Percentiles rank a stretch among this genome's conserved stretches.
Conservation (phyloP, 2,329 filamentous ascomycete genomes). For the Fusarium sp. region DNA sequence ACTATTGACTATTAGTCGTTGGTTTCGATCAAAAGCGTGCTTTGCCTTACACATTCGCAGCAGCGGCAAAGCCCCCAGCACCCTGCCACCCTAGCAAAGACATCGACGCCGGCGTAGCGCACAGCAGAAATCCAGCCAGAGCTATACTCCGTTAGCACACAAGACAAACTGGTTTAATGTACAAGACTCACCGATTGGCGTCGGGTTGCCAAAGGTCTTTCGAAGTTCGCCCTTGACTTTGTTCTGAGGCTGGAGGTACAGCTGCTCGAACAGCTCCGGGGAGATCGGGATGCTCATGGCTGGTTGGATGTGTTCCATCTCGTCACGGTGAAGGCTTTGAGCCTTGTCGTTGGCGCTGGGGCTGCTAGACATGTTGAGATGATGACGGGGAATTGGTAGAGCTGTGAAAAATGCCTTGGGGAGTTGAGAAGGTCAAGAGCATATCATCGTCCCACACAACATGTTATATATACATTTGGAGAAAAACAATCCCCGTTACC, state of each 20-base stretch:
- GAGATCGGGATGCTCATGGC: constrained; percentile 62
- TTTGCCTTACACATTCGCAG: constrained; percentile 49
- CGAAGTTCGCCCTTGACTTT: constrained; percentile 61
- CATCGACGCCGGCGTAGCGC: constrained; percentile 51
- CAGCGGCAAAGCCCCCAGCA: constrained; percentile 49
- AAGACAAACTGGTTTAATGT: fast-evolving
- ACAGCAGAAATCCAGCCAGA: constrained; percentile 50
- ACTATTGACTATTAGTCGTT: neutral
- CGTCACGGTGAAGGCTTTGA: constrained; percentile 29
- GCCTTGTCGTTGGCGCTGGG: constrained; percentile 25
- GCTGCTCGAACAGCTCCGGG: constrained; percentile 66
- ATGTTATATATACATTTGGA: neutral
- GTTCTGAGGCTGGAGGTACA: constrained; percentile 64
- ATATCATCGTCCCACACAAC: neutral
- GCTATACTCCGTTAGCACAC: constrained; percentile 19
- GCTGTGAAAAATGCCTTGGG: neutral
- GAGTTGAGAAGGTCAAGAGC: neutral
- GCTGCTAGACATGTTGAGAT: constrained; percentile 24
- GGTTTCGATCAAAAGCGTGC: fast-evolving
- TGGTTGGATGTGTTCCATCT: constrained; percentile 47
- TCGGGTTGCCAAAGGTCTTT: constrained; percentile 66
- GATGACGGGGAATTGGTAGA: neutral
- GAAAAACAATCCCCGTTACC: constrained; percentile 9
- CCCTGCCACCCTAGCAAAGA: constrained; percentile 50
- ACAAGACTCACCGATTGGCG: constrained; percentile 55